phyloP scores from a whole-genome alignment of 2,329 filamentous ascomycete genomes.

The Trichoderma cornu-damae region DNA sequence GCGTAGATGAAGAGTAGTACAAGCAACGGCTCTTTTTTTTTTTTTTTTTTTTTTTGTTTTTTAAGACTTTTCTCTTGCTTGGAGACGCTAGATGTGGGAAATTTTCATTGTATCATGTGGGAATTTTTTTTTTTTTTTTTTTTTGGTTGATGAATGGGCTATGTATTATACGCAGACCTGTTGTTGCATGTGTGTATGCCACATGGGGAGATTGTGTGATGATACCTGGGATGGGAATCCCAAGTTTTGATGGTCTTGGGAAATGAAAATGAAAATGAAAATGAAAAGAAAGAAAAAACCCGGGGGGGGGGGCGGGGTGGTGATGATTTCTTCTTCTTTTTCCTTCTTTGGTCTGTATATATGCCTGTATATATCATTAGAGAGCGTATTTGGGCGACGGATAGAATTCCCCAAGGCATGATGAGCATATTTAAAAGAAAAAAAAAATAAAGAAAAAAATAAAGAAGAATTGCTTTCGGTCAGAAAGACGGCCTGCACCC shows the following conservation, averaged over 20 bases:
- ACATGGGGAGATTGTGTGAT: constrained; percentile 5
- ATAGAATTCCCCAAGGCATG: constrained; percentile 11
- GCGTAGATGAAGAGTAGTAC: constrained; percentile 23
- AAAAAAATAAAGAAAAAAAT: background rate
- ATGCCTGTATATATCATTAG: constrained; percentile 12
- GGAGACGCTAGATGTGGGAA: background rate
- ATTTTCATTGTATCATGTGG: background rate
- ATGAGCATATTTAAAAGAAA: background rate
- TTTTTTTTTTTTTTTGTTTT: background rate
- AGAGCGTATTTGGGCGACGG: constrained; percentile 3
- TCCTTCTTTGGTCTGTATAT: background rate
- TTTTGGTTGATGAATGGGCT: background rate
- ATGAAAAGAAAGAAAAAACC: too few species aligned
- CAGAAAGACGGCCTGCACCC: background rate
- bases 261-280: too few species aligned
- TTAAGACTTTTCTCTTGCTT: background rate
- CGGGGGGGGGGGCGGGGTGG: too few species aligned
- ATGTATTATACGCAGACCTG: constrained; percentile 26
- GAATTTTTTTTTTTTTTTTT: background rate
- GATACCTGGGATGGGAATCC: constrained; percentile 24
- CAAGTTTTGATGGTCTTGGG: background rate
- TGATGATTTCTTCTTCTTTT: background rate
- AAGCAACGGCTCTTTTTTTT: background rate
- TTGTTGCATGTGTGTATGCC: constrained; percentile 18
- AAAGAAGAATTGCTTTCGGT: background rate